Evolutionary conservation across 2,329 filamentous ascomycete genomes (phyloP), one percentile per base, ranked within the genome.

Genomic region (Fusarium domesticum): DNA sequence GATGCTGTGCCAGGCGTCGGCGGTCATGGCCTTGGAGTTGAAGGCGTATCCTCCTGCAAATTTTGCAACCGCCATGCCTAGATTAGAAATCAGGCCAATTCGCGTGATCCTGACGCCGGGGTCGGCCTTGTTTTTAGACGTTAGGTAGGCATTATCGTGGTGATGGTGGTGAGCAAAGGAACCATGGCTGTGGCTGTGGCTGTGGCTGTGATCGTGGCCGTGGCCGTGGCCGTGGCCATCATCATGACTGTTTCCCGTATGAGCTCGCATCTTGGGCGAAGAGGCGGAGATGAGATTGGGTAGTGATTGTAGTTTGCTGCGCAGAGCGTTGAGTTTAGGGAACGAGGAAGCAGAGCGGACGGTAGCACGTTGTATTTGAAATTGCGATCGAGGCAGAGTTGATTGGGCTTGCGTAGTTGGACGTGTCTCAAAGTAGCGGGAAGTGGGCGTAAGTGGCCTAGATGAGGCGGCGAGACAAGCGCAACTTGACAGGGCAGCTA

Each of bases 1-100:
- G 56, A 97, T 78, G 60, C 90, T 92, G 72, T 98, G 93, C 72
- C 95, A 92, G 43, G 89, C 93, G 67, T 98, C 93, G 63, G 93
- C 91, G 47, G 91, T 76, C 76, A 96, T 87, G 46, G 89, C 85
- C 70, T 96, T 90, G 35, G 91, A 96, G 68, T 96, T 91, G 76
- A 98, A 97, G 55, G 85, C 74, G 72, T 93, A 96, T 57, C 93
- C 93, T 46, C 93, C 93, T 19, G 91, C 75, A 33, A 92, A 93
- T 68, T 98, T 98, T 55, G 83, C 87, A 58, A 97, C 75, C 38
- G 92, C 93, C 91, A 98, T 97, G 63, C 84, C 84, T 41, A 97
- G 75, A 67, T 98, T 98, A 57, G 91, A 89, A 59, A 97, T 57
- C 34, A 73, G 66, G 33, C 76, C 76, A 53, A 83, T 77, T 0